Base-by-base conservation (phyloP, 257 asterid genomes). In the Lithospermum erythrorhizon region DNA sequence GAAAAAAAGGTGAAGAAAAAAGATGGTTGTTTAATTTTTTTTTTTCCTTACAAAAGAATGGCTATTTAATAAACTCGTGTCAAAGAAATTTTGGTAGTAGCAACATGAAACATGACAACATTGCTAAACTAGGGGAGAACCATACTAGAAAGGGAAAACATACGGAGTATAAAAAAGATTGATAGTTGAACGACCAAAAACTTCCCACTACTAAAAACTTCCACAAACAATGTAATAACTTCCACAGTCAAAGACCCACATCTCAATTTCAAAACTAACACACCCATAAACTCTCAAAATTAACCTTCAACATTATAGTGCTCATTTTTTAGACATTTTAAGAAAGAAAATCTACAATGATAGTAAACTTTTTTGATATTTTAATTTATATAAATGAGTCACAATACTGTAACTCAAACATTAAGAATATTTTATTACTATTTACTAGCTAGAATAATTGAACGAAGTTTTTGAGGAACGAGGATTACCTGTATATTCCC, bases 401-500 rank as follows among this genome's bases (percentile, higher is more conserved):
- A 41, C 14, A 19, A n/a, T 53, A n/a, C n/a, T n/a, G 11, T 2
- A n/a, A 17, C 56, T 17, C 15, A 2, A 6, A 53, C 8, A 18
- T 17, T 17, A 3, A 0, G 20, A 21, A 48, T 45, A 37, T 62
- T 21, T 27, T 35, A 35, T 35, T 13, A 13, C n/a, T n/a, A n/a
- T n/a, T n/a, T n/a, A n/a, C n/a, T n/a, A n/a, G n/a, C 18, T 41
- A 41, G 49, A 41, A 0, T 4, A 41, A 63, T 27, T 17, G n/a
- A n/a, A n/a, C 4, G 29, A 22, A 17, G 4, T 13, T 53, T 20
- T 53, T 9, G 18, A 25, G 21, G 29, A 7, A 29, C 6, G 18
- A 25, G 21, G 29, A 7, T 8, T 21, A 89, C 98, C 95, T 91
- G 82, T 91, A 91, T 27, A 78, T 56, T 25, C 95, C 97, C 0